Base-by-base conservation (phyloP, 208 protist genomes). In the Crithidia brevicula region DNA sequence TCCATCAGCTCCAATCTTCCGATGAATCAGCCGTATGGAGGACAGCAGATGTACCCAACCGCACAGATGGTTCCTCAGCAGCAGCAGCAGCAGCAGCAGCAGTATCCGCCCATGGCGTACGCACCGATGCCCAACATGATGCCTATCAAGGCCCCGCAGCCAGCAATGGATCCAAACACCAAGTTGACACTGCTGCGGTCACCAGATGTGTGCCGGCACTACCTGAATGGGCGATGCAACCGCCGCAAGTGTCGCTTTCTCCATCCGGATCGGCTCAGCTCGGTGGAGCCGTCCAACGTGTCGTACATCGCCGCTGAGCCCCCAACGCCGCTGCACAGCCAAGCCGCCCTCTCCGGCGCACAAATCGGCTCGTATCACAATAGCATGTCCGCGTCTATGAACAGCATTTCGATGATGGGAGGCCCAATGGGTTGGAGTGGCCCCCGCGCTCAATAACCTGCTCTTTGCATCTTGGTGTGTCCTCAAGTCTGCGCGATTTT, bases 191-290 rank as follows among this genome's bases (percentile, higher is more conserved):
- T 62, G 51, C 10, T 50, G n/a, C 20, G 6, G 52, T 63, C 60
- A 20, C 30, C 60, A 25, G 61, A 68, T 18, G 69, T 89, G 16
- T 89, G 83, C 66, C 75, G 80, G 4, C 83, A 89, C 72, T 86
- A 72, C 56, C 34, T 89, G 16, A 77, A 73, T n/a, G 82, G 83
- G 9, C 79, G 83, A 27, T 89, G 83, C 63, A 89, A 89, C 43
- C 79, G 83, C 20, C 76, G 83, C 45, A 89, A 89, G 61, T 89
- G 83, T 42, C 83, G 83, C 58, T 89, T 89, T 43, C 70, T 79
- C 13, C 83, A 89, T 57, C 70, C 75, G 5, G 68, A 83, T 54
- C 34, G 54, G 2, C 27, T 51, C 18, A 40, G 28, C 18, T 4
- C 53, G 25, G 9, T 34, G 16, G 51, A 40, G 45, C 50, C 45